Percentiles rank a stretch among this genome's conserved stretches.
phyloP scores from a whole-genome alignment of 495 filamentous ascomycete species.

The Penicillium roqueforti region DNA sequence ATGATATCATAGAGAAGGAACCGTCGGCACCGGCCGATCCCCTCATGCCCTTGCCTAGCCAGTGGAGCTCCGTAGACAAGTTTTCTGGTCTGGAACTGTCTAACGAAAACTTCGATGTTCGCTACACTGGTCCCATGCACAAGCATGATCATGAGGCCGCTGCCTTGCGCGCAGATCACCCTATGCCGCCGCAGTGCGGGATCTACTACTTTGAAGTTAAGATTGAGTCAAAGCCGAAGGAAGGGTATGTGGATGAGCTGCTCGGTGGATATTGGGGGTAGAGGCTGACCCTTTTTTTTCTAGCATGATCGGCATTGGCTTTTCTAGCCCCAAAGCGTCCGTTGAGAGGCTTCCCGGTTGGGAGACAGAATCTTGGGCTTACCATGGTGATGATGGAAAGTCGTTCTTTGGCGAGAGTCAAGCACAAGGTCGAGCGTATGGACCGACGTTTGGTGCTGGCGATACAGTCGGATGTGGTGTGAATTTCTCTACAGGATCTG shows the following conservation, averaged over 20 bases:
- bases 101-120: constrained; percentile 72
- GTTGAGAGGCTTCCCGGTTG: constrained; percentile 86
- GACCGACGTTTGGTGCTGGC: constrained; percentile 62
- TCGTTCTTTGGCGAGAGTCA: constrained; percentile 66
- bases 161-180: constrained; percentile 77
- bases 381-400: constrained; percentile 94
- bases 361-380: constrained; percentile 96
- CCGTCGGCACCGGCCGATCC: constrained; percentile 53
- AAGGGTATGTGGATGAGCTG: constrained; percentile 61
- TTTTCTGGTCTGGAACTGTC: constrained; percentile 67
- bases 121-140: constrained; percentile 61
- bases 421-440: constrained; percentile 71
- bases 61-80: constrained; percentile 80
- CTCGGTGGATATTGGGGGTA: not conserved
- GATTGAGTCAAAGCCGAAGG: constrained; percentile 78
- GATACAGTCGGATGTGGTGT: constrained; percentile 92
- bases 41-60: constrained; percentile 67
- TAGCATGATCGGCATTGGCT: constrained; percentile 85
- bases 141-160: constrained; percentile 77
- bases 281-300: constrained; percentile 15
- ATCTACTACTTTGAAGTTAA: constrained; percentile 96
- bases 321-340: constrained; percentile 68
- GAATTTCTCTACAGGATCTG: constrained; percentile 82
- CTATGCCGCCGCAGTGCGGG: constrained; percentile 87
- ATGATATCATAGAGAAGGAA: constrained; percentile 79